phyloP scores from a whole-genome alignment of 495 filamentous ascomycete genomes.

The Penicillium waksmanii region DNA sequence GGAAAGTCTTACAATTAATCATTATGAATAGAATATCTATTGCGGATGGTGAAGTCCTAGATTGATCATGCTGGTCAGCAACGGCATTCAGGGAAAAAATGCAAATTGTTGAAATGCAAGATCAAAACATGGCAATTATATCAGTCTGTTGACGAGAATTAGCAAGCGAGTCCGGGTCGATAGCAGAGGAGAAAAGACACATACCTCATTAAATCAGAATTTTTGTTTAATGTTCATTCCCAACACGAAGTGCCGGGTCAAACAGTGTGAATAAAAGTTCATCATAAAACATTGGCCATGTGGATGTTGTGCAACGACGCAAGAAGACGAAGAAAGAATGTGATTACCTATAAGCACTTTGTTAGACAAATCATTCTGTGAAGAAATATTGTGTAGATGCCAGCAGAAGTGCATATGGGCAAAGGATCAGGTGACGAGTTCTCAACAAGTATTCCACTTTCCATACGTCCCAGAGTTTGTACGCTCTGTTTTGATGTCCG shows the following conservation, averaged over 20 bases:
- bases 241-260: slow-evolving; percentile 66
- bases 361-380: slow-evolving; percentile 22
- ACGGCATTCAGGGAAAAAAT: slow-evolving; percentile 31
- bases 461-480: slow-evolving; percentile 80
- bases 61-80: slow-evolving; percentile 36
- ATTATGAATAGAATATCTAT: slow-evolving; percentile 1
- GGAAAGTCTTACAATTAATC: slow-evolving; percentile 28
- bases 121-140: slow-evolving; percentile 46
- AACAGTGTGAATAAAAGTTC: slow-evolving; percentile 98
- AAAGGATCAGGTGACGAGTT: slow-evolving; percentile 90
- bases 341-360: slow-evolving; percentile 34
- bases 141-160: slow-evolving; percentile 48
- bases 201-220: slow-evolving; percentile 99
- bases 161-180: slow-evolving; percentile 34
- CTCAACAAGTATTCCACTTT: slow-evolving; percentile 88
- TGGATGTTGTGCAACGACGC: slow-evolving; percentile 7
- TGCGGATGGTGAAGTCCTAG: slow-evolving; percentile 24
- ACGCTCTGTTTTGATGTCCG: slow-evolving; percentile 72
- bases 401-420: slow-evolving; percentile 25
- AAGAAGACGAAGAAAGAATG: slow-evolving; percentile 15
- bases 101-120: slow-evolving; percentile 29
- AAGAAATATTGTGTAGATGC: slow-evolving; percentile 10
- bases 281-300: slow-evolving; percentile 65
- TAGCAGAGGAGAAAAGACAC: slow-evolving; percentile 25
- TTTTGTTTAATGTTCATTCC: slow-evolving; percentile 83